These are phyloP conservation scores for Reutealis trisperma DNA, from an alignment of 345 rosid species.

Conservation along the genomic window DNA sequence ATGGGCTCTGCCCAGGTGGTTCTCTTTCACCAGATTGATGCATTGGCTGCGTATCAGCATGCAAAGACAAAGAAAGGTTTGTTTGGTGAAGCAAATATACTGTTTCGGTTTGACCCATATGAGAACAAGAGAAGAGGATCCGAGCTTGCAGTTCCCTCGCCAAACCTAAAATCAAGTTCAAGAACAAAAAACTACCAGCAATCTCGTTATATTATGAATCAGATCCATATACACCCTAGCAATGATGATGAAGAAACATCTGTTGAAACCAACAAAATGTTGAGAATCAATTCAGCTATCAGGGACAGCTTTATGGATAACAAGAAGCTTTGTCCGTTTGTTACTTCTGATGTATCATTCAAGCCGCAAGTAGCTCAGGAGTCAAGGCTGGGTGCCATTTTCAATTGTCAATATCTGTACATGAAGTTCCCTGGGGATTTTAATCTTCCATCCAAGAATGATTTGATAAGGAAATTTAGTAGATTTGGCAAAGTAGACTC, in stretches of 20 bases:
- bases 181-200: too few species aligned
- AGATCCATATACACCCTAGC: not conserved
- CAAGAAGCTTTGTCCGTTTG: not conserved
- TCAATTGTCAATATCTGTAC: conserved; percentile 18
- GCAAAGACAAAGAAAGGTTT: conserved; percentile 33
- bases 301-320: not conserved
- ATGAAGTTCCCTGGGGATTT: conserved; percentile 34
- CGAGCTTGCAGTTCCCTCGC: not conserved
- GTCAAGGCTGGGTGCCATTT: not conserved
- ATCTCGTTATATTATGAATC: not conserved
- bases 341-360: conserved; percentile 7
- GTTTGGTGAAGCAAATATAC: conserved; percentile 20
- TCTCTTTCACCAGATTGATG: conserved; percentile 28
- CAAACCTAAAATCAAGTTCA: conserved; percentile 9
- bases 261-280: not conserved
- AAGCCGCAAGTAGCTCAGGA: conserved; percentile 10
- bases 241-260: not conserved
- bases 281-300: not conserved
- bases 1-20: conserved; percentile 33
- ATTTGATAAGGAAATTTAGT: conserved; percentile 30
- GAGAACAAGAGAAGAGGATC: conserved; percentile 17
- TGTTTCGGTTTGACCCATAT: conserved; percentile 26
- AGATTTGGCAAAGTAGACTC: conserved; percentile 31
- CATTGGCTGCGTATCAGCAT: conserved; percentile 31
- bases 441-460: conserved; percentile 30